phyloP scores from a whole-genome alignment of 768 basidiomycete genomes.

The Porphyrellus cyaneotinctus region DNA sequence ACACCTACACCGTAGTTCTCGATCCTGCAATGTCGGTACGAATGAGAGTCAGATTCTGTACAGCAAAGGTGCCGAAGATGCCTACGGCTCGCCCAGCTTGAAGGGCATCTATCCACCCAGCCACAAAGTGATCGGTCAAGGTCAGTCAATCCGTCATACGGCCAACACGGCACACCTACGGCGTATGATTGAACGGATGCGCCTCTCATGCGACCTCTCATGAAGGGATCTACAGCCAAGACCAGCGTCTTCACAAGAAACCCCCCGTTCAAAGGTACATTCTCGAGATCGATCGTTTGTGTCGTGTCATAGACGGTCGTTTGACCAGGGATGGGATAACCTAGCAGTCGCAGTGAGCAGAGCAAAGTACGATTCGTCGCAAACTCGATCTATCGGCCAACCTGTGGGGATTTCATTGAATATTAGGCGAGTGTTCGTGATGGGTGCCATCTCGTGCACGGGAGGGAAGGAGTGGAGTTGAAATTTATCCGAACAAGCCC shows the following conservation, averaged over 20 bases:
- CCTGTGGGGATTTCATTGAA: constrained; percentile 2
- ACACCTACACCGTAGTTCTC: neutral
- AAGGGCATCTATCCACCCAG: neutral
- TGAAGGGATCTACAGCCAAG: neutral
- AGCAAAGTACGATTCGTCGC: too few relatives aligned
- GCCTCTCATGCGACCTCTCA: constrained; percentile 6
- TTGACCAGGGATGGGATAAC: constrained; percentile 4
- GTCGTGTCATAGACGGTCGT: constrained; percentile 1
- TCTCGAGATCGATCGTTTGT: constrained; percentile 1
- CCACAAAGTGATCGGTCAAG: neutral
- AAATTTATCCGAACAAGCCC: neutral
- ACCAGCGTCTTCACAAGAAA: constrained; percentile 7
- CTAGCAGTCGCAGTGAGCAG: neutral
- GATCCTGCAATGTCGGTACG: neutral
- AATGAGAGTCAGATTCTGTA: neutral
- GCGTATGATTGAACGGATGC: neutral
- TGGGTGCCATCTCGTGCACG: neutral
- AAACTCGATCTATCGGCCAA: neutral
- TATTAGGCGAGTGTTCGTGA: neutral
- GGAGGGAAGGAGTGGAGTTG: neutral
- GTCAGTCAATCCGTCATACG: neutral
- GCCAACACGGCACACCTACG: neutral
- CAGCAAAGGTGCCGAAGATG: neutral
- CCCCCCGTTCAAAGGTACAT: neutral
- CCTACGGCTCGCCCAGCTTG: neutral